phyloP scores from a whole-genome alignment of 2,329 filamentous ascomycete genomes.

The Amauroascus niger region DNA sequence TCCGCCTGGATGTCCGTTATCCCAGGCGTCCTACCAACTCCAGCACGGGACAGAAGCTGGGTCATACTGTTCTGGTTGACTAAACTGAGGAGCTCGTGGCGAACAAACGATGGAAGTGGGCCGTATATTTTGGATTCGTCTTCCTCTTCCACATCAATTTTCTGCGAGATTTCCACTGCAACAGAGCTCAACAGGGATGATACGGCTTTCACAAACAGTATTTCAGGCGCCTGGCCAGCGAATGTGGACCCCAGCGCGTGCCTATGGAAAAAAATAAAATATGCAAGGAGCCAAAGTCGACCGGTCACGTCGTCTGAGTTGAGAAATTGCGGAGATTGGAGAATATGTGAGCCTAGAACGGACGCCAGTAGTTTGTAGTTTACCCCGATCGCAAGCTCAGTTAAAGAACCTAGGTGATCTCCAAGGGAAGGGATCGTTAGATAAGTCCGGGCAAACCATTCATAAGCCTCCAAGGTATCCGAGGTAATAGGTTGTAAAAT shows the following conservation, averaged over 20 bases:
- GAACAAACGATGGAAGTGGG: conserved; percentile 47
- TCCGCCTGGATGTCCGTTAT: conserved; percentile 33
- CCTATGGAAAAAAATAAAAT: conserved; percentile 50
- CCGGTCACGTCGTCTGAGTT: conserved; percentile 30
- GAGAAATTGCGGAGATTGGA: conserved; percentile 20
- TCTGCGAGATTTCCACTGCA: conserved; percentile 45
- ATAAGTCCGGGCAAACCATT: conserved; percentile 38
- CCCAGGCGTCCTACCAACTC: conserved; percentile 21
- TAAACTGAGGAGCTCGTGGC: conserved; percentile 57
- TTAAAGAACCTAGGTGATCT: conserved; percentile 31
- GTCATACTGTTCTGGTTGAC: conserved; percentile 68
- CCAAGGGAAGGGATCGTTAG: conserved; percentile 38
- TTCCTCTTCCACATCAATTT: conserved; percentile 39
- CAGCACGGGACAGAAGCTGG: conserved; percentile 44
- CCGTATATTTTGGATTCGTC: conserved; percentile 22
- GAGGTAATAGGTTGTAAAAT: conserved; percentile 37
- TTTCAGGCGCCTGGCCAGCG: conserved; percentile 38
- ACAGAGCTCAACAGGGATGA: conserved; percentile 48
- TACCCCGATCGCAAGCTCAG: conserved; percentile 38
- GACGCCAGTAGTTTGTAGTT: conserved; percentile 43
- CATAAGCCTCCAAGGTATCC: conserved; percentile 37
- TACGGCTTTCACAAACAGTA: conserved; percentile 48
- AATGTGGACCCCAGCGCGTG: conserved; percentile 35
- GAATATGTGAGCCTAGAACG: conserved; percentile 29
- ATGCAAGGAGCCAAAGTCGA: conserved; percentile 49